Base-by-base conservation (phyloP, 1,139 yeast species). In the Saccharomyces hybrid region DNA sequence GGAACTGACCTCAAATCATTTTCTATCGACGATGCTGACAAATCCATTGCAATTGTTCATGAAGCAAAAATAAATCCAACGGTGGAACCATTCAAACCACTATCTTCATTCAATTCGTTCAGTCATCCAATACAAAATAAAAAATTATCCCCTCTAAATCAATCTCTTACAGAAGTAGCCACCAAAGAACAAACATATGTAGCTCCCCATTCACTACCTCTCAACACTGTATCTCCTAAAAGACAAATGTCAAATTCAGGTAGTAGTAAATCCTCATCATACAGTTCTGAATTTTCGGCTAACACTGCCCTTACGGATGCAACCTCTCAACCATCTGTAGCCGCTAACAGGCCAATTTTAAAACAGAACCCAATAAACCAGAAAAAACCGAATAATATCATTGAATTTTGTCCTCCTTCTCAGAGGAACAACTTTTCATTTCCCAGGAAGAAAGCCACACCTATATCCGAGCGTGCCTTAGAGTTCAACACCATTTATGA, bases 201-300 rank as follows among this genome's bases (percentile, higher is more conserved):
- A 13, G 8, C 38, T 32, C 20, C 38, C 1, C 38, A 1, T 32
- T n/a, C 38, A 11, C 14, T 32, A 13, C 38, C 38, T 13, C 9
- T 20, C 20, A 57, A 59, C 49, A 49, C 54, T 6, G 52, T 63
- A 28, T 60, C 64, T 6, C 68, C 69, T 0, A 53, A 59, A 27
- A 61, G 70, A 50, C 59, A 62, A 46, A 42, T 67, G 13, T 66
- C 69, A 3, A 64, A 62, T 48, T 50, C 57, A 16, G 60, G 53
- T 8, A 64, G 68, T 50, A 54, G 57, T 14, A 44, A 23, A 25
- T 44, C 47, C 28, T 57, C 64, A 6, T 66, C 69, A 0, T 44
- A 56, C 26, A 66, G 64, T 48, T 66, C 71, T 2, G 61, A 64
- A 48, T 62, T 66, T 48, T 66, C 70, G 0, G 54, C 57, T 20